Evolutionary conservation across 805 yeast genomes (phyloP), one percentile per base, ranked within the genome.

Genomic region (Wickerhamiella cacticola): DNA sequence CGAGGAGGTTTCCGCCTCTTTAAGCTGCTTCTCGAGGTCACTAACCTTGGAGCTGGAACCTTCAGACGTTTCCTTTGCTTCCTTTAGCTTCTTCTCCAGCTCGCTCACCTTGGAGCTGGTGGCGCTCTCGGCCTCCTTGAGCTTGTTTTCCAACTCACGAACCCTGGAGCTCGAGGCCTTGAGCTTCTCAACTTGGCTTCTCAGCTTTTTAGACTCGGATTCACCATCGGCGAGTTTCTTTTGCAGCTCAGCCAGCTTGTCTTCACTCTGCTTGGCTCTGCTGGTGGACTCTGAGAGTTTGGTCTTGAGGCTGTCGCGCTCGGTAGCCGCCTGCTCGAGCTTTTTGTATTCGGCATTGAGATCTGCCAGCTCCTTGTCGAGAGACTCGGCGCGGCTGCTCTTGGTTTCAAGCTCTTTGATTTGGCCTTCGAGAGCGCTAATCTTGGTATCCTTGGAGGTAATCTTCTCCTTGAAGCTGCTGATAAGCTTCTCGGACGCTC

Each of bases 21-120:
- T 41, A 1, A 34, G 26, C 33, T 26, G 28, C n/a, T 22, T 24
- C 15, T 45, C 40, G 16, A 26, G 18, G 24, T 12, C 13, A 15
- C 28, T 7, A 7, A 59, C 36, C 31, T 58, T 58, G 5, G 40
- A 34, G 24, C 18, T 10, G 19, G 36, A 31, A 7, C 16, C 29
- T 23, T 28, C 26, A n/a, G 26, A 29, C 15, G 18, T 19, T 5
- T 19, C 29, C 7, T 34, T 9, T 18, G 23, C 29, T 13, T 22
- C 35, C n/a, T 28, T 10, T 21, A 39, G 36, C 36, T 10, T 15
- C 22, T 45, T 48, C 44, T 5, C 39, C n/a, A 26, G 42, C 7
- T 28, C 40, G 10, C 6, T 8, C 6, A 19, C 13, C 8, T 19
- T 16, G 8, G 19, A 19, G 7, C 10, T 5, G n/a, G 22, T 34